Evolutionary conservation across 2,329 filamentous ascomycete species (phyloP).

Genomic region (Xylariaceae sp.): DNA sequence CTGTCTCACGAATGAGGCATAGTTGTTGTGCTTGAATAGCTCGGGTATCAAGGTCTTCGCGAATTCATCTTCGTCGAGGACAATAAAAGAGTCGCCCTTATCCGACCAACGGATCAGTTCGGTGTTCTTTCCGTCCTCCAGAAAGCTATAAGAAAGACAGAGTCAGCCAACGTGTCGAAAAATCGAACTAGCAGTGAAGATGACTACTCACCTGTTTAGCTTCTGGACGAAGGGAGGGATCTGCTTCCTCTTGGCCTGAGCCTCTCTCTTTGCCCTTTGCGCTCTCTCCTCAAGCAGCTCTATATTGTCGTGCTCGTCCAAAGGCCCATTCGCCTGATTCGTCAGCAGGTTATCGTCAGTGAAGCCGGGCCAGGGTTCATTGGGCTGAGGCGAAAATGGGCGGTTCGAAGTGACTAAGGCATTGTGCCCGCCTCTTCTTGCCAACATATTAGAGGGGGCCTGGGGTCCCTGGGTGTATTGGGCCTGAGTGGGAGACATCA

Average conservation of each 20-base stretch:
- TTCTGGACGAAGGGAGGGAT: conserved; percentile 98
- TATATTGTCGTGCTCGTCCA: conserved; percentile 62
- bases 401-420: conserved; percentile 39
- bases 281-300: conserved; percentile 76
- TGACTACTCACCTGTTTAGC: conserved; percentile 71
- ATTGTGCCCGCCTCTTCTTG: conserved; percentile 48
- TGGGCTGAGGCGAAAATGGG: conserved; percentile 27
- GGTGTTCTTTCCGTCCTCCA: conserved; percentile 88
- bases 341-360: conserved; percentile 41
- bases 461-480: conserved; percentile 30
- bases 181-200: background rate
- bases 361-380: conserved; percentile 37
- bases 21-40: conserved; percentile 99
- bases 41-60: conserved; percentile 95
- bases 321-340: conserved; percentile 33
- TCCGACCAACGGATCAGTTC: conserved; percentile 96
- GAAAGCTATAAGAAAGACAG: conserved; percentile 58
- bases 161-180: conserved; percentile 1
- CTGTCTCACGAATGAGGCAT: conserved; percentile 92
- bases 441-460: conserved; percentile 45
- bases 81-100: conserved; percentile 92
- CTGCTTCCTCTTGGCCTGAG: conserved; percentile 84
- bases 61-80: conserved; percentile 95
- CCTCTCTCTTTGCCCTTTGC: conserved; percentile 76
- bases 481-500: conserved; percentile 31